Evolutionary conservation across 2,329 filamentous ascomycete genomes (phyloP).

Genomic region (Parasarocladium wereldwijsianum): DNA sequence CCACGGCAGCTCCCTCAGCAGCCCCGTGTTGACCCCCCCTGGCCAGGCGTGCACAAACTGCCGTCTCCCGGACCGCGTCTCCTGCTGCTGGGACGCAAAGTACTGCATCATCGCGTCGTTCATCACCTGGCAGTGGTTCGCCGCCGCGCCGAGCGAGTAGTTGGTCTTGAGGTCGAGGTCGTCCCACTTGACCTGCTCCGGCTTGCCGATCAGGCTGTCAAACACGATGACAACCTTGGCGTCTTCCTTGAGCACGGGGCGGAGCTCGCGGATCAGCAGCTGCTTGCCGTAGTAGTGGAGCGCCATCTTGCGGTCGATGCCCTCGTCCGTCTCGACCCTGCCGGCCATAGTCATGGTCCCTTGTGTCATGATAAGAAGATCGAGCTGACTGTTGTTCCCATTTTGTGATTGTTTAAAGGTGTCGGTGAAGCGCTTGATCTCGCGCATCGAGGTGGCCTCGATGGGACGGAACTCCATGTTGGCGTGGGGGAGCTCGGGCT

Average conservation of each 20-base stretch:
- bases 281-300: slow-evolving; percentile 31
- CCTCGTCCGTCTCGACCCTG: slow-evolving; percentile 25
- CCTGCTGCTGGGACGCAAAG: slow-evolving; percentile 14
- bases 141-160: slow-evolving; percentile 18
- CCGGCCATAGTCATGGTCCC: slow-evolving; percentile 21
- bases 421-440: slow-evolving; percentile 19
- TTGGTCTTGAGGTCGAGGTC: slow-evolving; percentile 23
- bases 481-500: slow-evolving; percentile 15
- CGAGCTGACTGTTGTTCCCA: slow-evolving; percentile 14
- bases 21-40: slow-evolving; percentile 20
- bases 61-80: slow-evolving; percentile 4
- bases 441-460: slow-evolving; percentile 18
- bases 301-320: slow-evolving; percentile 27
- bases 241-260: slow-evolving; percentile 19
- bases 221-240: slow-evolving; percentile 25
- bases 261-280: slow-evolving; percentile 24
- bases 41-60: slow-evolving; percentile 26
- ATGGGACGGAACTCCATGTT: slow-evolving; percentile 18
- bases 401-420: slow-evolving; percentile 8
- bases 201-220: slow-evolving; percentile 15
- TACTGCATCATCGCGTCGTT: slow-evolving; percentile 21
- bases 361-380: slow-evolving; percentile 23
- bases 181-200: slow-evolving; percentile 18
- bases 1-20: slow-evolving; percentile 16
- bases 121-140: slow-evolving; percentile 22